Evolutionary conservation across 2,329 filamentous ascomycete genomes (phyloP), one percentile per base, ranked within the genome.

Genomic region (Fusarium concolor): DNA sequence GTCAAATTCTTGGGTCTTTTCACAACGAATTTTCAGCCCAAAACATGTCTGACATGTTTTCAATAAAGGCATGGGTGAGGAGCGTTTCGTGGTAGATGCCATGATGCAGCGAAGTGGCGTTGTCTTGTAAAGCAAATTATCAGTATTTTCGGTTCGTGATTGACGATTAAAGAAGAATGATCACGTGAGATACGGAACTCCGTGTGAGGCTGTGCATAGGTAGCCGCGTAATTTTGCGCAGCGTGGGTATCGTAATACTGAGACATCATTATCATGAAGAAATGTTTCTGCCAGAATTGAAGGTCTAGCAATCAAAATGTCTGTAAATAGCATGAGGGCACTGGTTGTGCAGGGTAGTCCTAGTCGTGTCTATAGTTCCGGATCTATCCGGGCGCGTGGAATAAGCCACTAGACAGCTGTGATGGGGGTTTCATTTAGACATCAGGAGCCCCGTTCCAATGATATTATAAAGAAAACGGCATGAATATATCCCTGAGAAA

Each of bases 1-100:
- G 2, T 65, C 73, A 4, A 73, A 76, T 15, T 76, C 70, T 10
- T 77, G 75, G 0, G 74, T 75, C 18, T 75, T 76, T 6, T 74
- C 67, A 51, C 76, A 78, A 3, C 74, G 70, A 10, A 79, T 77
- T 6, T 78, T 78, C 0, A 75, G 52, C 2, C 69, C 63, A 18
- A 76, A 75, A 45, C 77, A 78, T 20, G 74, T 75, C 20, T 77
- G 75, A 6, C 77, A 78, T 3, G 76, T 78, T 35, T 76, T 76
- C 1, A 68, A 18, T 7, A 68, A 6, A 0, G 55, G 55, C 6
- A 59, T 49, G 2, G 65, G 50, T 0, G 47, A 49, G 1, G 44
- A 17, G 18, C 12, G 15, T 10, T 39, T 26, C 6, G 45, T 62
- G 14, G 55, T 44, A 3, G 49, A 14, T 35, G 24, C 57, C 68